Percentiles rank a stretch among this genome's conserved stretches.
Evolutionary conservation across 1,139 yeast species (phyloP).

Genomic region (Magnusiomyces clavatus): DNA sequence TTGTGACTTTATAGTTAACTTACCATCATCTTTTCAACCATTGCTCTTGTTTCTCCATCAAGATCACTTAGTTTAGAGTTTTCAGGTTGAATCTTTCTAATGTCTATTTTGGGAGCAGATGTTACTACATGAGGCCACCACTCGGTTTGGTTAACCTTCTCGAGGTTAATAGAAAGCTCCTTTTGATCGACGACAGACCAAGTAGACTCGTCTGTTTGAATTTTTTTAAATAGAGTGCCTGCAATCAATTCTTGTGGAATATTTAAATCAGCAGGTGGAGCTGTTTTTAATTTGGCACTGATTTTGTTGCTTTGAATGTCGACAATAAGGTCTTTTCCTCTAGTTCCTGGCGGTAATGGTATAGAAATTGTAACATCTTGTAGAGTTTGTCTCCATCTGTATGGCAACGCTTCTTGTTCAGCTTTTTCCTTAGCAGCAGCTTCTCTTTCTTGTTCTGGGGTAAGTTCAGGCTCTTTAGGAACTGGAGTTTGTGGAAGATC

Average conservation of each 20-base stretch:
- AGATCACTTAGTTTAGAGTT: slow-evolving; percentile 35
- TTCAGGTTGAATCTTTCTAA: slow-evolving; percentile 37
- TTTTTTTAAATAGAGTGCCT: slow-evolving; percentile 32
- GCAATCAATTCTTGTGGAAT: slow-evolving; percentile 20
- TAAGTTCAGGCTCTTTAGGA: slow-evolving; percentile 10
- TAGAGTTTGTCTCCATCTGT: slow-evolving; percentile 37
- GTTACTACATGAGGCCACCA: slow-evolving; percentile 44
- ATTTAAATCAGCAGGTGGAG: slow-evolving; percentile 13
- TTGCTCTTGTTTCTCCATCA: slow-evolving; percentile 38
- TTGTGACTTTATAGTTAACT: slow-evolving; percentile 5
- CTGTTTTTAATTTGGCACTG: slow-evolving; percentile 23
- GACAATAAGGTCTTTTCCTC: slow-evolving; percentile 32
- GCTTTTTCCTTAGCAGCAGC: slow-evolving; percentile 19
- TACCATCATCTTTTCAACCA: slow-evolving; percentile 43
- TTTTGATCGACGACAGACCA: slow-evolving; percentile 38
- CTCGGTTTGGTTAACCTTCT: slow-evolving; percentile 33
- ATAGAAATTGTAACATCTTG: slow-evolving; percentile 35
- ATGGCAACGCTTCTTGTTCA: slow-evolving; percentile 23
- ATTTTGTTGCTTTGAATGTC: slow-evolving; percentile 23
- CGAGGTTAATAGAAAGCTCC: slow-evolving; percentile 34
- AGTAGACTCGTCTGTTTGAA: slow-evolving; percentile 34
- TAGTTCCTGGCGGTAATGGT: slow-evolving; percentile 30
- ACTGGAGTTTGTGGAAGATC: not conserved
- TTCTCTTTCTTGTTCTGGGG: slow-evolving; percentile 16
- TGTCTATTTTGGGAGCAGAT: slow-evolving; percentile 38